Percentiles rank a stretch among this genome's conserved stretches.
phyloP scores from a whole-genome alignment of 2,329 filamentous ascomycete species.

The Dothistroma septosporum region DNA sequence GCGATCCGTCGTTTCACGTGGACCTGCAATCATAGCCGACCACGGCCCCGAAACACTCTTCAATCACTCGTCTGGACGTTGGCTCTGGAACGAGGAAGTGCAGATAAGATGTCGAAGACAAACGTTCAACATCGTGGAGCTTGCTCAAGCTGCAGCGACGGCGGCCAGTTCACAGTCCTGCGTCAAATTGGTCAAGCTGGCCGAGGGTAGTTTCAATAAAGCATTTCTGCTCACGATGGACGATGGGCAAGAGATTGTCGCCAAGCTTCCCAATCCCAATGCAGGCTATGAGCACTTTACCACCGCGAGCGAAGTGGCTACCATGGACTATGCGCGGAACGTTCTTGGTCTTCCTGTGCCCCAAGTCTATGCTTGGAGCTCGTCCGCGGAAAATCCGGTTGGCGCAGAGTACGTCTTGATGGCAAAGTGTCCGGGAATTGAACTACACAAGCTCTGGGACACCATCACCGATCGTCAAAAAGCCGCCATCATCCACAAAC shows the following conservation, averaged over 20 bases:
- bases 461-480: constrained; percentile 3
- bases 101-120: constrained; percentile 1
- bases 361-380: constrained; percentile 11
- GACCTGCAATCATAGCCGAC: not conserved
- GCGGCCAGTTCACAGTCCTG: constrained; percentile 29
- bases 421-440: constrained; percentile 5
- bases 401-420: constrained; percentile 13
- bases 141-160: constrained; percentile 27
- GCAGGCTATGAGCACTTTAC: constrained; percentile 34
- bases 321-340: constrained; percentile 9
- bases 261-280: constrained; percentile 39
- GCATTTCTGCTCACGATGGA: constrained; percentile 36
- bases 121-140: constrained; percentile 31
- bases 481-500: constrained; percentile 3
- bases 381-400: constrained; percentile 5
- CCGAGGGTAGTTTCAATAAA: constrained; percentile 38
- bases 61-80: constrained; percentile 5
- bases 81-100: constrained; percentile 10
- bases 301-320: constrained; percentile 31
- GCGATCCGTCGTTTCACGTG: constrained; percentile 5
- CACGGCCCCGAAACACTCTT: constrained; percentile 8
- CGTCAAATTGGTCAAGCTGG: constrained; percentile 28
- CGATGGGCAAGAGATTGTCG: constrained; percentile 34
- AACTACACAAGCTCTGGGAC: constrained; percentile 6
- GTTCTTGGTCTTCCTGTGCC: constrained; percentile 9